Evolutionary conservation across 805 yeast genomes (phyloP), one percentile per base, ranked within the genome.

Genomic region (Yarrowia sp.): DNA sequence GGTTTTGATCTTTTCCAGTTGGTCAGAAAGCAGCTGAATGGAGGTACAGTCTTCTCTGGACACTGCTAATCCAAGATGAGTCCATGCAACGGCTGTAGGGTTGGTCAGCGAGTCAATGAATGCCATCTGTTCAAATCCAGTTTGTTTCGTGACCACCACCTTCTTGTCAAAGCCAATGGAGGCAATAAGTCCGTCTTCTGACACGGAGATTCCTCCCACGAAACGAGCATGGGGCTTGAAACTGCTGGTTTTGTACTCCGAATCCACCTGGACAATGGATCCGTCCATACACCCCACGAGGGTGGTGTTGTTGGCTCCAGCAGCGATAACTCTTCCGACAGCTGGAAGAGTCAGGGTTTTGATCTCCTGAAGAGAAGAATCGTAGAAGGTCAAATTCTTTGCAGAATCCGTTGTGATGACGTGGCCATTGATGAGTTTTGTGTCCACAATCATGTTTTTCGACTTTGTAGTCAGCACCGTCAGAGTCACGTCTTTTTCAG

Each of bases 261-360:
- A 41, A 8, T 30, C 51, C 26, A 56, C 28, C 21, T 28, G 28
- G 5, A 43, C n/a, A 6, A 58, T 30, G 5, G 49, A 28, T 14
- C 62, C 62, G 5, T 58, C 62, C 51, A 58, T 28, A 17, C 51
- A 28, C 19, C 62, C 62, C 19, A 58, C 62, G 17, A 58, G 41
- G 4, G 21, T 30, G 38, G 49, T 28, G 10, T 41, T 28, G 3
- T 28, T 14, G 4, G 32, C 2, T 28, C 48, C 48, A 12, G 19
- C 10, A 6, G 10, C 62, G 9, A 58, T n/a, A 2, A 58, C 62
- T 58, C 62, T 35, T 1, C 62, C 62, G 3, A 58, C 62, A 19
- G 62, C 51, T 1, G 35, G 21, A 4, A 56, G 11, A 3, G 36
- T 30, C 10, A 38, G n/a, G 16, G 14, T 38, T 19, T 56, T 28